Conservation (phyloP, 2,329 filamentous ascomycete genomes). For the Colletotrichum sidae region DNA sequence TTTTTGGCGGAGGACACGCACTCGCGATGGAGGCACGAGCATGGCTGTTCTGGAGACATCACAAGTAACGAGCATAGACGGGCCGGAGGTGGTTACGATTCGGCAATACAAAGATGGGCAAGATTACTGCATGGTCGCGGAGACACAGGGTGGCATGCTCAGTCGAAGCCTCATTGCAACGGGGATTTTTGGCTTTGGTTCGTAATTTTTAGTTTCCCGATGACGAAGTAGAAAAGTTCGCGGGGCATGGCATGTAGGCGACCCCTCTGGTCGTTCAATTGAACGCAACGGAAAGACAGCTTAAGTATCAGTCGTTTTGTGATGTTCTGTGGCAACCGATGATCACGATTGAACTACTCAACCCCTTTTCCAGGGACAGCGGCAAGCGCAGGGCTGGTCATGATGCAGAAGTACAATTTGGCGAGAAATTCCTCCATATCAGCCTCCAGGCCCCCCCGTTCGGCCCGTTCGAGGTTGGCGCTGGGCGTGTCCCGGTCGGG, state of each 20-base stretch:
- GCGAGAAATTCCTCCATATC: neutral
- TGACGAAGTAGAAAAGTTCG: slow-evolving; percentile 24
- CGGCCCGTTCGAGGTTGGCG: neutral
- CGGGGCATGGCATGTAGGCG: slow-evolving; percentile 30
- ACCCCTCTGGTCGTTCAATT: slow-evolving; percentile 28
- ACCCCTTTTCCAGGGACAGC: neutral
- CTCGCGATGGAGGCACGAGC: slow-evolving; percentile 10
- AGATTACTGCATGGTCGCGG: slow-evolving; percentile 34
- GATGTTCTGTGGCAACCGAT: neutral
- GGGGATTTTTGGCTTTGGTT: slow-evolving; percentile 31
- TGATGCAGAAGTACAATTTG: slow-evolving; percentile 12
- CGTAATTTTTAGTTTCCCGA: slow-evolving; percentile 37
- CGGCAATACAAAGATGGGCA: slow-evolving; percentile 38
- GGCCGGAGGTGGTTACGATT: slow-evolving; percentile 30
- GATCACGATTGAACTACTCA: too few species aligned
- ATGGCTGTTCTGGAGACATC: slow-evolving; percentile 16
- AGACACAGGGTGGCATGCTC: slow-evolving; percentile 24
- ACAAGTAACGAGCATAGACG: slow-evolving; percentile 40
- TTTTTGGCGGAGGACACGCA: slow-evolving; percentile 8
- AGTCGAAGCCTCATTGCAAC: slow-evolving; percentile 22
- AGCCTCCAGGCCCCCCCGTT: neutral
- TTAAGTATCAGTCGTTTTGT: neutral
- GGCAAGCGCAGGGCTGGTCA: neutral
- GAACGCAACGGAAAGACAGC: slow-evolving; percentile 30
- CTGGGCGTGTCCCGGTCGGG: neutral